A percentile compares a stretch with the other conserved stretches of the same genome.
These are phyloP conservation scores for Moesziomyces antarcticus DNA, from an alignment of 1,284 basidiomycete species.

Conservation along the genomic window DNA sequence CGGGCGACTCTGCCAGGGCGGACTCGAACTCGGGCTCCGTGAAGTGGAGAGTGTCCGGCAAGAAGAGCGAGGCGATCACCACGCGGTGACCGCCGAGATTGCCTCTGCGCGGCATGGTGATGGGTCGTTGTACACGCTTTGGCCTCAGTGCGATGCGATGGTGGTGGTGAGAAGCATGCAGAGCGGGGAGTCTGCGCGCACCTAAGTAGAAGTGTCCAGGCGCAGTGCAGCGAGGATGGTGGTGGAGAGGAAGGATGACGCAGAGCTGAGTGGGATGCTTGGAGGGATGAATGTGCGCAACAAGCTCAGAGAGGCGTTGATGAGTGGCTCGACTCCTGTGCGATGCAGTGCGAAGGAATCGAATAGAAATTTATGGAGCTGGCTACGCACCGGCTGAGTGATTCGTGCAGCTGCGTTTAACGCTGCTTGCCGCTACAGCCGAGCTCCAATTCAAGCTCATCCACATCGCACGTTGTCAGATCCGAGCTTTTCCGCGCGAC, in stretches of 20 bases:
- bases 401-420: neutral
- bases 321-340: neutral
- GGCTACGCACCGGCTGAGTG: neutral
- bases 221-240: neutral
- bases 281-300: neutral
- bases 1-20: conserved; percentile 34
- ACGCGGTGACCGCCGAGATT: conserved; percentile 58
- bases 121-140: no score
- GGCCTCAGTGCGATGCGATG: neutral
- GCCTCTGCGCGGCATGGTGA: conserved; percentile 46
- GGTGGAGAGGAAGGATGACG: neutral
- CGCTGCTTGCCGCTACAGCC: no score
- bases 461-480: no score
- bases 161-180: neutral
- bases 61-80: conserved; percentile 62
- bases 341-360: conserved; percentile 5
- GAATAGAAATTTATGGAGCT: conserved; percentile 1
- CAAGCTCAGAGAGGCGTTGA: neutral
- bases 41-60: conserved; percentile 61
- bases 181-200: no score
- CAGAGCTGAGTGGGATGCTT: neutral
- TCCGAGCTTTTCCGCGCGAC: no score
- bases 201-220: no score
- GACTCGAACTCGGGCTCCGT: conserved; percentile 38
- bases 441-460: no score